phyloP scores from a whole-genome alignment of 306 rosid species.

The Citrullus amarus region DNA sequence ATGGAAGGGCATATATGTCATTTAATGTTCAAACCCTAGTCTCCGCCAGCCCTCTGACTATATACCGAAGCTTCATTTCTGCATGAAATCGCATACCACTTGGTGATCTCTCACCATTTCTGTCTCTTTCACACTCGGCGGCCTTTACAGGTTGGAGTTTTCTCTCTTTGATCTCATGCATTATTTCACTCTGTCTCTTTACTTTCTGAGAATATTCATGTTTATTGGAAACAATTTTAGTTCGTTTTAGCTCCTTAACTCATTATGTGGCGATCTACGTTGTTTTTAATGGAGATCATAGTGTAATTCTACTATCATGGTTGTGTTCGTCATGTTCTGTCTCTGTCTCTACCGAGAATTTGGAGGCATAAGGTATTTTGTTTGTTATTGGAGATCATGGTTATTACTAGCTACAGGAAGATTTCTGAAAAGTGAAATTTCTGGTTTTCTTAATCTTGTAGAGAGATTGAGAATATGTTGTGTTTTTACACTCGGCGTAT shows the following conservation, averaged over 20 bases:
- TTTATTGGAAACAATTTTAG: neutral
- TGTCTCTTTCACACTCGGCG: constrained; percentile 1
- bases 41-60: neutral
- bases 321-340: neutral
- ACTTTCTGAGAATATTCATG: constrained; percentile 1
- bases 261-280: neutral
- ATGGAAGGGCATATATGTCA: neutral
- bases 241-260: neutral
- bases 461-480: neutral
- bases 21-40: constrained; percentile 2
- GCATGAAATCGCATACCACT: neutral
- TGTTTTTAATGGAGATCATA: neutral
- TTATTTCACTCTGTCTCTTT: neutral
- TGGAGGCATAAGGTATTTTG: neutral
- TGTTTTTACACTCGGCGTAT: neutral
- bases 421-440: neutral
- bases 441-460: neutral
- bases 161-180: neutral
- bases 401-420: neutral
- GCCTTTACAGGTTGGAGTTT: constrained; percentile 27
- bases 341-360: neutral
- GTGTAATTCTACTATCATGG: neutral
- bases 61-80: neutral
- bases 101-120: constrained; percentile 8
- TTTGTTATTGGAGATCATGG: neutral